These are phyloP conservation scores for Hylodesmum podocarpum DNA, from an alignment of 306 rosid species.

Conservation along the genomic window DNA sequence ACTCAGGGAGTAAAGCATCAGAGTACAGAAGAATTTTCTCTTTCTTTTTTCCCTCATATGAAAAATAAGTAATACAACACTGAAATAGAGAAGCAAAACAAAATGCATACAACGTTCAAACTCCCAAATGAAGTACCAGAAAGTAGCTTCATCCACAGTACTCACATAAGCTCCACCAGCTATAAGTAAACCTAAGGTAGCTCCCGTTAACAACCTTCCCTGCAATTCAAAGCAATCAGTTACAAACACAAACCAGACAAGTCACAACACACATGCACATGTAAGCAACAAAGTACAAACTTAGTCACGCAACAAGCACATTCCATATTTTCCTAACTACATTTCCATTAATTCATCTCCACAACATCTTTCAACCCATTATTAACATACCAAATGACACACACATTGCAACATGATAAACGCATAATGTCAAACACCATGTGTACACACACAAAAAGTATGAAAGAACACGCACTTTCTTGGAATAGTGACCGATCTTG, in stretches of 20 bases:
- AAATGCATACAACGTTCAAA: slow-evolving; percentile 31
- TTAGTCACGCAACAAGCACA: neutral
- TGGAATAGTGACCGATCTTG: slow-evolving; percentile 70
- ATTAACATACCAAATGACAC: neutral
- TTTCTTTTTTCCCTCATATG: neutral
- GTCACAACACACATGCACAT: neutral
- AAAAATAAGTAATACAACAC: neutral
- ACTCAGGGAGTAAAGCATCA: neutral
- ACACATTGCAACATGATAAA: slow-evolving; percentile 7
- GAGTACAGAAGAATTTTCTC: neutral
- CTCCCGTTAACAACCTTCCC: slow-evolving; percentile 87
- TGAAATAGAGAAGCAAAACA: neutral
- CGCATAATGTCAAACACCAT: neutral
- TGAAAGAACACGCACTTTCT: slow-evolving; percentile 62
- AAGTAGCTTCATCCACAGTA: slow-evolving; percentile 99
- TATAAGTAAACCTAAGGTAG: slow-evolving; percentile 76
- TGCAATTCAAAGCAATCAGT: slow-evolving; percentile 40
- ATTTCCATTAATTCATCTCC: neutral
- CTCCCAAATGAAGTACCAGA: slow-evolving; percentile 73
- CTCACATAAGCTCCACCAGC: slow-evolving; percentile 98
- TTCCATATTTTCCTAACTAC: neutral
- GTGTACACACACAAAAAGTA: neutral
- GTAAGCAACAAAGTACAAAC: slow-evolving; percentile 10
- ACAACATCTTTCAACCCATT: neutral
- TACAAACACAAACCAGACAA: neutral